Base-by-base conservation (phyloP, 2,329 filamentous ascomycete genomes). In the Aspergillaceae sp. region DNA sequence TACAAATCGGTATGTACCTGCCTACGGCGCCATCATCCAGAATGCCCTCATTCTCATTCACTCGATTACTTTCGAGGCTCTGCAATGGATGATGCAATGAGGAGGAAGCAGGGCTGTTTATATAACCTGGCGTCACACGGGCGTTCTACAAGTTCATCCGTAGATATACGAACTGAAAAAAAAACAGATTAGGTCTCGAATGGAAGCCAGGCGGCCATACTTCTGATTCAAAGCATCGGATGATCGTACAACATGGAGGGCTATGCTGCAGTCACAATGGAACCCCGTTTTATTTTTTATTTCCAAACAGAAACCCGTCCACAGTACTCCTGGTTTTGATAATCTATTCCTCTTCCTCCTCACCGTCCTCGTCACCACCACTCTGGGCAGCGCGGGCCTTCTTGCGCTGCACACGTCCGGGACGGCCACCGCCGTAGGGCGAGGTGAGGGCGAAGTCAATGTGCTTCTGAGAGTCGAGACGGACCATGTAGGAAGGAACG, bases 391-490 rank as follows among this genome's bases (percentile, higher is more conserved):
- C 87, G 80, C 88, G 91, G 74, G 90, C 87, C 90, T 97, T 98
- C 92, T 97, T 98, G 83, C 92, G 94, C 76, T 88, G 84, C 70
- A 96, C 91, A 83, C 92, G 92, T 64, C 92, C 92, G 66, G 89
- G 88, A 66, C 92, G 90, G 71, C 92, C 92, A 72, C 90, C 90
- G 76, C 92, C 92, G 68, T 95, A 96, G 72, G 92, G 91, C 71
- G 91, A 97, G 76, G 85, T 94, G 59, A 98, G 83, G 56, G 92
- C 82, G 74, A 98, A 97, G 82, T 98, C 92, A 68, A 98, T 97
- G 86, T 98, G 92, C 87, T 98, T 98, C 85, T 98, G 92, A 67
- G 90, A 96, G 82, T 98, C 92, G 69, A 98, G 88, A 78, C 92
- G 92, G 75, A 98, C 92, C 72, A 98, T 86, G 86, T 95, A 98